Base-by-base conservation (phyloP, 129 eudicot species). In the Flaveria brownii region DNA sequence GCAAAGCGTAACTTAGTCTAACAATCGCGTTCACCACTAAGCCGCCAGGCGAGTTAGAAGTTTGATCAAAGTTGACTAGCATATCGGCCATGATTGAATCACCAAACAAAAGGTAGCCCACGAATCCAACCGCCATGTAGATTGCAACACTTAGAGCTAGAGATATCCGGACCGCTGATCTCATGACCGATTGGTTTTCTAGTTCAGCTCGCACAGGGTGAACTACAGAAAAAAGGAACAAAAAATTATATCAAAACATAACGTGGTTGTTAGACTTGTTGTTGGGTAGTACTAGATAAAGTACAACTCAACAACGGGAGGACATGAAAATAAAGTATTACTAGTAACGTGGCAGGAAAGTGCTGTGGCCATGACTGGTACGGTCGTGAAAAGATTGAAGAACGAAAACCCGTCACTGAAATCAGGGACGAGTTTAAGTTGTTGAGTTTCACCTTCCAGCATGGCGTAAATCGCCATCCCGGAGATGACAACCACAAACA, bases 101-200 rank as follows among this genome's bases (percentile, higher is more conserved):
- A 0, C 98, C 98, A 82, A 94, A 94, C 2, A 94, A 80, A 22
- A 94, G 85, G 90, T 94, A 94, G 23, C 97, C 97, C 43, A 87
- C 84, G 77, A 92, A 84, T 59, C 96, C 96, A 56, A 89, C 91
- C 16, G 88, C 88, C 81, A 92, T 76, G 86, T 92, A 92, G 75
- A 92, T 87, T 59, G 64, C 80, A 36, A 84, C 89, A 47, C 93
- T 89, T 42, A 89, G 75, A n/a, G 82, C 17, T 70, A 92, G 68
- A 7, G 97, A 82, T 63, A 89, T 87, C n/a, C 86, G 82, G 28
- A 90, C 86, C 0, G 96, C 96, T 18, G 78, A 52, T 18, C 51
- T 85, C 96, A 89, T 92, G 39, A 86, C 85, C 2, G 93, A 83
- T 43, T 86, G 91, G 9, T 83, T 80, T 23, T 75, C 81, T 4